Evolutionary conservation across 257 asterid genomes (phyloP), one percentile per base, ranked within the genome.

Genomic region (Primulina tabacum): DNA sequence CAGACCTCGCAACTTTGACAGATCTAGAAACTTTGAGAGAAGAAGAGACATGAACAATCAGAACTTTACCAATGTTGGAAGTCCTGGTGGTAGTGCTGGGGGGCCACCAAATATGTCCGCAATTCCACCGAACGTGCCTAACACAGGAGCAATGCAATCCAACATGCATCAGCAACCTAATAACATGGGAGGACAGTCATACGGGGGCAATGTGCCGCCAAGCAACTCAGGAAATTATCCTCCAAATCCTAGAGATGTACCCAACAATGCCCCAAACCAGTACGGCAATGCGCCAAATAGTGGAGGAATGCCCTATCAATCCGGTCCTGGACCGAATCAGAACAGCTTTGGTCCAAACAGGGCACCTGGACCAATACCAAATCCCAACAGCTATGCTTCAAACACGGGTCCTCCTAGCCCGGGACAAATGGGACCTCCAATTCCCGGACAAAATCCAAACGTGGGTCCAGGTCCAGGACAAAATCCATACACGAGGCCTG

Each of bases 1-100:
- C 76, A 81, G 96, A 40, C 96, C 96, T 57, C 89, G 97, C 4
- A 85, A 85, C 79, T 71, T 77, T 67, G 96, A 90, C 82, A 72
- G 92, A 12, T 87, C 95, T 1, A 71, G 96, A 76, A 89, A 87
- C 60, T 90, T 76, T 28, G 92, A 87, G 33, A 75, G 93, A 33
- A 83, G 92, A 64, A 70, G 88, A 50, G 86, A 81, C 1, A 47
- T 61, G 73, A 9, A 5, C 1, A 70, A 79, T 56, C 87, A 61
- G 77, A 77, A 78, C 76, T 9, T 71, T 76, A 29, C 72, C 28
- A 56, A 70, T n/a, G 50, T 34, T 29, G 80, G 75, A n/a, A 79
- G 78, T 4, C 89, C 85, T 50, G 76, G 79, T 11, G 71, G 70
- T 10, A 55, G 47, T 70, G 30, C 55, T n/a, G 75, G 77, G 4